Conservation (phyloP, 495 filamentous ascomycete species). For the Poronia punctata region DNA sequence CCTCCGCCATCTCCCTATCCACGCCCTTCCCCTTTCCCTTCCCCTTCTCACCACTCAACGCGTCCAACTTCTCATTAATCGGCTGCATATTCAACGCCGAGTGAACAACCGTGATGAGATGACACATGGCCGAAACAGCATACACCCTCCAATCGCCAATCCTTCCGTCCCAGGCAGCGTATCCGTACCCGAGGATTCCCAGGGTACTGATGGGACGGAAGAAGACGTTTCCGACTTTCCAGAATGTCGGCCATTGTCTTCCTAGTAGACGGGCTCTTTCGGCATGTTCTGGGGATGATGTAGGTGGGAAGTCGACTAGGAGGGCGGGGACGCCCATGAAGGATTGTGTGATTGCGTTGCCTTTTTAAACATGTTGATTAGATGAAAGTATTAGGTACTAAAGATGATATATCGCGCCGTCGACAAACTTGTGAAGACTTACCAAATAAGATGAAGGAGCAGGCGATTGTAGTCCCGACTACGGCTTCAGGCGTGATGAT, state of each 20-base stretch:
- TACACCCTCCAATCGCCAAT: slow-evolving; percentile 35
- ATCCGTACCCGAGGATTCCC: slow-evolving; percentile 39
- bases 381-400: no score
- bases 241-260: slow-evolving; percentile 42
- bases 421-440: no score
- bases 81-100: slow-evolving; percentile 46
- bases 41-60: slow-evolving; percentile 24
- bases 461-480: slow-evolving; percentile 31
- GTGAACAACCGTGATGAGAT: slow-evolving; percentile 39
- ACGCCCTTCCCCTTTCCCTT: slow-evolving; percentile 10
- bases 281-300: slow-evolving; percentile 30
- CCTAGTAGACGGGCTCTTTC: slow-evolving; percentile 34
- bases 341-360: slow-evolving; percentile 46
- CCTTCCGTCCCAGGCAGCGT: slow-evolving; percentile 23
- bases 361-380: slow-evolving; percentile 18
- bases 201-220: slow-evolving; percentile 44
- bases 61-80: slow-evolving; percentile 39
- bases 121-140: slow-evolving; percentile 31
- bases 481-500: slow-evolving; percentile 24
- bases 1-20: slow-evolving; percentile 28
- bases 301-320: slow-evolving; percentile 39
- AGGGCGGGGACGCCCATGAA: slow-evolving; percentile 44
- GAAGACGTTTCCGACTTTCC: slow-evolving; percentile 41
- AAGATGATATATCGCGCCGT: no score
- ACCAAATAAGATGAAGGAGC: slow-evolving; percentile 42